Evolutionary conservation across 306 rosid species (phyloP).

Genomic region (Ammopiptanthus mongolicus): DNA sequence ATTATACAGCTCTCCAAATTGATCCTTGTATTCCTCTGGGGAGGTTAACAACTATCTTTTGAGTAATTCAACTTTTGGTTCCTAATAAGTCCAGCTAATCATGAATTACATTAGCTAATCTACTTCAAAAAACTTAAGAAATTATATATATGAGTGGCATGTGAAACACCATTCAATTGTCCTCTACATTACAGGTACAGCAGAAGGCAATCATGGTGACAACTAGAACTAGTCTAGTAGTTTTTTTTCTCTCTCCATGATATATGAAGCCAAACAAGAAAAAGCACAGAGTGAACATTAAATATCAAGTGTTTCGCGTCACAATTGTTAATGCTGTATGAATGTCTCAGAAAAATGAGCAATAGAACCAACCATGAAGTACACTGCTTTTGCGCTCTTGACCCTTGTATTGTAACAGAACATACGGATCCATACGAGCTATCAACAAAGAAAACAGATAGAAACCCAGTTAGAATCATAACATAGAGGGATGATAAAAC

Average conservation of each 20-base stretch:
- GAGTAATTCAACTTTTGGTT: neutral
- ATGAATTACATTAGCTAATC: neutral
- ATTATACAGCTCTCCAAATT: neutral
- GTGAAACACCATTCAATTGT: neutral
- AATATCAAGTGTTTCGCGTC: neutral
- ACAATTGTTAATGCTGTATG: neutral
- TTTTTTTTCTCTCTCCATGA: neutral
- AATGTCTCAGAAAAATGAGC: neutral
- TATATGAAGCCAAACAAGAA: neutral
- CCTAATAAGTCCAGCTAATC: neutral
- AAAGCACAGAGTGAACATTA: neutral
- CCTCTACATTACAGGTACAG: neutral
- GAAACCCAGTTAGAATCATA: neutral
- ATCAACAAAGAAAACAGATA: constrained; percentile 1
- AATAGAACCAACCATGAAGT: constrained; percentile 46
- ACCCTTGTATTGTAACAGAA: constrained; percentile 63
- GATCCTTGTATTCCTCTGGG: neutral
- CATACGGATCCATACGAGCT: constrained; percentile 84
- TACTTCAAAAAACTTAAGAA: neutral
- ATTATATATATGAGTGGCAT: neutral
- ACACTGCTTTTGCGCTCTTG: constrained; percentile 76
- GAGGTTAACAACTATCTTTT: neutral
- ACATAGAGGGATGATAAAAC: neutral
- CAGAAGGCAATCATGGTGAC: neutral
- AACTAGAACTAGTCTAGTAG: neutral